A percentile compares a stretch with the other conserved stretches of the same genome.
phyloP scores from a whole-genome alignment of 1,284 basidiomycete species.

The Fomes fomentarius region DNA sequence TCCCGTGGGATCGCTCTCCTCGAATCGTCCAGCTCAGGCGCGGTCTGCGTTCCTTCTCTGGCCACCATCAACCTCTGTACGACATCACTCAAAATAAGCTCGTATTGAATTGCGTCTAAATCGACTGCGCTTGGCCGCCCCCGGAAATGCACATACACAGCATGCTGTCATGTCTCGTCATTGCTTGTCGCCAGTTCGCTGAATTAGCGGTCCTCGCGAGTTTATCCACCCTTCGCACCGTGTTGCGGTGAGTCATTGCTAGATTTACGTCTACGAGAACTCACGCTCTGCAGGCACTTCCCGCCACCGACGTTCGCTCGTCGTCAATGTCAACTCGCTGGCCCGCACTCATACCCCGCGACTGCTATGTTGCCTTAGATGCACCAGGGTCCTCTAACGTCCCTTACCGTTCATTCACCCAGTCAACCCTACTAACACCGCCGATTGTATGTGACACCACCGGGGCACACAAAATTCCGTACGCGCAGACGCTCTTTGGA shows the following conservation, averaged over 20 bases:
- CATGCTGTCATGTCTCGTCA: conserved; percentile 10
- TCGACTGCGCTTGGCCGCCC: neutral
- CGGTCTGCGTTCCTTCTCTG: conserved; percentile 4
- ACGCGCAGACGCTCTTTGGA: conserved; percentile 11
- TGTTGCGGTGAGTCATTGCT: conserved; percentile 12
- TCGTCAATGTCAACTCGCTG: neutral
- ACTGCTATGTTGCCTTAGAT: neutral
- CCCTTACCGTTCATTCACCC: neutral
- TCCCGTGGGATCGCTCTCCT: neutral
- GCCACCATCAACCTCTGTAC: conserved; percentile 2
- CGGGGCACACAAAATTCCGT: conserved; percentile 21
- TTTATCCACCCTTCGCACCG: neutral
- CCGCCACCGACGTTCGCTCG: conserved; percentile 19
- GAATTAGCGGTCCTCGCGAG: conserved; percentile 1
- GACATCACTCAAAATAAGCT: conserved; percentile 18
- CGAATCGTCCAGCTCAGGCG: neutral
- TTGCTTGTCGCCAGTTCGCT: neutral
- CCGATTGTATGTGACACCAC: conserved; percentile 14
- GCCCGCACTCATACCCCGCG: conserved; percentile 4
- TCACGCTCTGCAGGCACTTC: conserved; percentile 11
- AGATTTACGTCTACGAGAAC: conserved; percentile 6
- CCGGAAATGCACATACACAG: conserved; percentile 4
- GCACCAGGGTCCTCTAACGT: neutral
- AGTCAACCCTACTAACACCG: neutral
- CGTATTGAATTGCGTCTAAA: conserved; percentile 24